A percentile compares a stretch with the other conserved stretches of the same genome.
phyloP scores from a whole-genome alignment of 768 basidiomycete species.

The Phanerodontia chrysosporium region DNA sequence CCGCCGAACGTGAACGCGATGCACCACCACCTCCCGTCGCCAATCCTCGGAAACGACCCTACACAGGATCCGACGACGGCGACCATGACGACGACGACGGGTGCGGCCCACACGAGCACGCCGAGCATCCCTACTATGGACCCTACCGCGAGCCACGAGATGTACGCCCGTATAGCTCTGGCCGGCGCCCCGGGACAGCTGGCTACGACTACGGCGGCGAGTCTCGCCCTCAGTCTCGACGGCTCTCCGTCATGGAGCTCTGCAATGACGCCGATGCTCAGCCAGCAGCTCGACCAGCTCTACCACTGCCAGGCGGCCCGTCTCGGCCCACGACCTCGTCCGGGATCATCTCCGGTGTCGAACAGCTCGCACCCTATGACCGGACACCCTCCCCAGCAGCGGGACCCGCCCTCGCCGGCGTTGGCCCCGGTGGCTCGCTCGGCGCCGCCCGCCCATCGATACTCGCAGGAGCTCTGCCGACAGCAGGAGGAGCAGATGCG shows the following conservation, averaged over 20 bases:
- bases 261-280: constrained; percentile 66
- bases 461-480: constrained; percentile 46
- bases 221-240: constrained; percentile 73
- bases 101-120: no score
- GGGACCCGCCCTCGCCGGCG: constrained; percentile 6
- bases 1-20: constrained; percentile 15
- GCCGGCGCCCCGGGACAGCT: constrained; percentile 17
- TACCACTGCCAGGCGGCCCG: constrained; percentile 30
- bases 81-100: constrained; percentile 18
- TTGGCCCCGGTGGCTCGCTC: no score
- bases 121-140: no score
- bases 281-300: constrained; percentile 42
- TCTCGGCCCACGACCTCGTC: constrained; percentile 31
- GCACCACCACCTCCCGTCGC: constrained; percentile 16
- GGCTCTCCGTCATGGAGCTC: constrained; percentile 85
- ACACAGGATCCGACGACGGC: constrained; percentile 53
- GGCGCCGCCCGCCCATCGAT: constrained; percentile 19
- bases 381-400: constrained; percentile 27
- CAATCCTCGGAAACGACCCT: constrained; percentile 62
- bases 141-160: constrained; percentile 11
- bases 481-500: constrained; percentile 37
- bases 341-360: constrained; percentile 28
- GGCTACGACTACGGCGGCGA: constrained; percentile 68
- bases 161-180: constrained; percentile 31
- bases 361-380: constrained; percentile 45